Evolutionary conservation across 2,329 filamentous ascomycete genomes (phyloP).

Genomic region (Aspergillus sp.): DNA sequence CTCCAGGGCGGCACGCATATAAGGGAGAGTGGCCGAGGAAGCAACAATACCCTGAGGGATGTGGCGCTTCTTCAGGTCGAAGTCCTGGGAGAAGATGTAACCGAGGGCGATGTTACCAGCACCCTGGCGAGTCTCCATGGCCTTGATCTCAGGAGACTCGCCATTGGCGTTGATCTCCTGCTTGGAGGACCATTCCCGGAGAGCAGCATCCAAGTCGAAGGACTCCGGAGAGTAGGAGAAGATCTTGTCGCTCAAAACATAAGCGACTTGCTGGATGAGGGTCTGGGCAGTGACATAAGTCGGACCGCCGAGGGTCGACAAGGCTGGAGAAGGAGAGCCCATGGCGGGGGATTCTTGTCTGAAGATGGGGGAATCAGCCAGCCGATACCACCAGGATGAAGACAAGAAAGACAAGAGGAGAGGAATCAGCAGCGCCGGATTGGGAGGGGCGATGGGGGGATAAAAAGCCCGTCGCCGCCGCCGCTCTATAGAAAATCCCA

Average conservation of each 20-base stretch:
- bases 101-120: slow-evolving; percentile 90
- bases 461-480: slow-evolving; percentile 20
- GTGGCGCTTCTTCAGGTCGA: slow-evolving; percentile 85
- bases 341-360: slow-evolving; percentile 31
- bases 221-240: slow-evolving; percentile 95
- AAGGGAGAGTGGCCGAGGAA: slow-evolving; percentile 76
- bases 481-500: slow-evolving; percentile 31
- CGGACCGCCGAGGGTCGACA: slow-evolving; percentile 72
- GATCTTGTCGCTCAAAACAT: slow-evolving; percentile 92
- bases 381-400: slow-evolving; percentile 27
- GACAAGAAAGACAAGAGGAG: slow-evolving; percentile 23
- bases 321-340: slow-evolving; percentile 42
- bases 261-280: slow-evolving; percentile 93
- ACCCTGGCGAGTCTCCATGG: slow-evolving; percentile 83
- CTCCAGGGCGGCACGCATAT: slow-evolving; percentile 80
- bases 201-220: slow-evolving; percentile 84
- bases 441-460: slow-evolving; percentile 16
- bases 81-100: slow-evolving; percentile 97
- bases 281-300: slow-evolving; percentile 92
- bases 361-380: slow-evolving; percentile 23
- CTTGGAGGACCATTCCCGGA: slow-evolving; percentile 71
- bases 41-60: slow-evolving; percentile 90
- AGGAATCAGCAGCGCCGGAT: slow-evolving; percentile 23
- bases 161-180: slow-evolving; percentile 79
- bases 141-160: slow-evolving; percentile 73